Conservation (phyloP, 2,329 filamentous ascomycete species). For the Scytalidium lignicola region DNA sequence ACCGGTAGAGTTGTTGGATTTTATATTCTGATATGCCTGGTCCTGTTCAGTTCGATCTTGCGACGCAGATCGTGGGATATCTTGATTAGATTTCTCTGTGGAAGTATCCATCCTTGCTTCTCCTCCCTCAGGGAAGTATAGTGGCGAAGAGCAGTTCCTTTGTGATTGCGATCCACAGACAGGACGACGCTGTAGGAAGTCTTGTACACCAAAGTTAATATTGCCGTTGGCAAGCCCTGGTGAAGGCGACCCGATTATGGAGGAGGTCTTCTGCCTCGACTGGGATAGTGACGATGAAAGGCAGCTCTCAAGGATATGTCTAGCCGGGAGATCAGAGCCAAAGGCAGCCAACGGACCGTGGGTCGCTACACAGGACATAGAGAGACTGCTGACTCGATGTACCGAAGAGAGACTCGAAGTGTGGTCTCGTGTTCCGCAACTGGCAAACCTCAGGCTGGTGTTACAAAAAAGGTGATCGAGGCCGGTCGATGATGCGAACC, state of each 20-base stretch:
- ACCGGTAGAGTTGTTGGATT: not conserved
- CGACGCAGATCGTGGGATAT: not conserved
- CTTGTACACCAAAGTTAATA: not conserved
- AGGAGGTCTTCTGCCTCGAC: not conserved
- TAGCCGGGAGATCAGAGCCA: not conserved
- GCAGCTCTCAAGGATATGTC: not conserved
- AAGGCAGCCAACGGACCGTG: not conserved
- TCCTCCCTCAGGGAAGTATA: not conserved
- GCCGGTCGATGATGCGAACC: not conserved
- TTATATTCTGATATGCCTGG: not conserved
- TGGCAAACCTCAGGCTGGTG: not conserved
- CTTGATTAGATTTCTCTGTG: not conserved
- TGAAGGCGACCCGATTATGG: not conserved
- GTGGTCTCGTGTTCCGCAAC: not conserved
- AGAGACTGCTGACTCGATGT: not conserved
- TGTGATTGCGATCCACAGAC: not conserved
- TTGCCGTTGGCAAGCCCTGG: not conserved
- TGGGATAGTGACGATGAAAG: not conserved
- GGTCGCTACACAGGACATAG: not conserved
- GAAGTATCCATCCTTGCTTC: not conserved
- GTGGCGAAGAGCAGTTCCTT: not conserved
- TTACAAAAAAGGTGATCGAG: not conserved
- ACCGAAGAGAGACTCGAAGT: not conserved
- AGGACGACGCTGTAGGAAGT: not conserved
- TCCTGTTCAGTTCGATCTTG: not conserved